Percentiles rank a stretch among this genome's conserved stretches.
Conservation (phyloP, 2,329 filamentous ascomycete genomes). For the Amphichorda felina region DNA sequence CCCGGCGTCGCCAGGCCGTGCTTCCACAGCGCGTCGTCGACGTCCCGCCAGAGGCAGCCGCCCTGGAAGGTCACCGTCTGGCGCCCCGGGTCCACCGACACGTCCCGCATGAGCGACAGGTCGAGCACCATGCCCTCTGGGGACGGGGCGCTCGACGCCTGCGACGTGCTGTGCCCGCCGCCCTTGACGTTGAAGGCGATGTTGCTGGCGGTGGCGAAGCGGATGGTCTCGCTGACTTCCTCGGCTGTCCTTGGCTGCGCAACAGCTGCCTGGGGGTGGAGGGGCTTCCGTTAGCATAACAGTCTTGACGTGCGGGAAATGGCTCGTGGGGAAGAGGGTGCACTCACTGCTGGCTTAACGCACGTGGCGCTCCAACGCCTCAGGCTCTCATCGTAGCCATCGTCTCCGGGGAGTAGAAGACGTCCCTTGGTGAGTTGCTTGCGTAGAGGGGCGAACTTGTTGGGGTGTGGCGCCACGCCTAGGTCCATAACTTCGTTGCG, state of each 20-base stretch:
- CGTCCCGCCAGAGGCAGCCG: constrained; percentile 39
- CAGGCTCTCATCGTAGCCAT: neutral
- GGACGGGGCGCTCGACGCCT: constrained; percentile 28
- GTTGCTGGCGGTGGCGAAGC: constrained; percentile 25
- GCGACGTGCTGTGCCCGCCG: constrained; percentile 43
- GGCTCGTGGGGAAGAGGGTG: neutral
- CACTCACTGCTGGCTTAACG: neutral
- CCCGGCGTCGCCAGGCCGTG: constrained; percentile 45
- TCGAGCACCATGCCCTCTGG: constrained; percentile 39
- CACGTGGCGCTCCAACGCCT: neutral
- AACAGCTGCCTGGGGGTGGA: constrained; percentile 29
- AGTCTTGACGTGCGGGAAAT: too few species aligned
- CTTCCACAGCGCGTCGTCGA: constrained; percentile 36
- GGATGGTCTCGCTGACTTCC: constrained; percentile 16
- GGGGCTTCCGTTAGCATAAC: too few species aligned
- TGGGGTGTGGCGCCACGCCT: too few species aligned
- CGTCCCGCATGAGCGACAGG: constrained; percentile 34
- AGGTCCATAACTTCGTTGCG: neutral
- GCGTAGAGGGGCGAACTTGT: neutral
- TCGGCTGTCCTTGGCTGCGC: constrained; percentile 25
- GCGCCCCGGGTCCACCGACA: constrained; percentile 31
- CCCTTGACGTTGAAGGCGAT: constrained; percentile 41
- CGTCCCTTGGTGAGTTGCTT: neutral
- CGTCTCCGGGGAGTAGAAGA: neutral
- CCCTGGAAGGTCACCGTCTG: constrained; percentile 35